Evolutionary conservation across 2,329 filamentous ascomycete genomes (phyloP), one percentile per base, ranked within the genome.

Genomic region (Phialemoniopsis sp.): DNA sequence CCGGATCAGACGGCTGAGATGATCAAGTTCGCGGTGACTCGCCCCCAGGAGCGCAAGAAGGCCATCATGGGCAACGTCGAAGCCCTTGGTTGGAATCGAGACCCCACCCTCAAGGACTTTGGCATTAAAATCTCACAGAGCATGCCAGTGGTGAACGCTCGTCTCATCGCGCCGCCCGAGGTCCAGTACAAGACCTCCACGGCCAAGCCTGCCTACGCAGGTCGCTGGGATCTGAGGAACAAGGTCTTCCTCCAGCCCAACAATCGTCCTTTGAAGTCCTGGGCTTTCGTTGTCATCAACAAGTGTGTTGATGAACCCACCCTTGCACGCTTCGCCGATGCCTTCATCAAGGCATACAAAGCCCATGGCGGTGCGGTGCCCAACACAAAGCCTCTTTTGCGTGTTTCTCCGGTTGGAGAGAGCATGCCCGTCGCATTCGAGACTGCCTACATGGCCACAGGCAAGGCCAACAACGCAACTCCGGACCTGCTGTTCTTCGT

Each of bases 1-100:
- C 68, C 73, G 0, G 40, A 53, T 0, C 74, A 95, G 64, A 96
- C 91, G 0, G 68, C 83, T 0, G 65, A 75, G 5, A 98, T 98
- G 93, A 96, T 98, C 67, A 91, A 86, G 60, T 89, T 91, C 52
- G 90, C 91, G 0, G 91, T 95, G 5, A 88, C 85, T 6, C 76
- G 83, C 2, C 93, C 93, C 0, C 57, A 59, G 0, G 58, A 80
- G 21, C 86, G 93, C n/a, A 76, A 79, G 48, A 51, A 58, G 0
- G 78, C 85, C 15, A 89, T 97, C 49, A 65, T 80, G 36, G 58
- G 75, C 4, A 85, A 85, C 13, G 76, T 95, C 8, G 55, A 65
- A 0, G 75, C 85, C 47, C 70, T 91, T 0, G 67, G 80, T 9
- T 93, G 88, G 80, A 48, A 53, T 2, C 55, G 72, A 0, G 93